Evolutionary conservation across 306 rosid genomes (phyloP), one percentile per base, ranked within the genome.

Genomic region (Sechiopsis laciniata): DNA sequence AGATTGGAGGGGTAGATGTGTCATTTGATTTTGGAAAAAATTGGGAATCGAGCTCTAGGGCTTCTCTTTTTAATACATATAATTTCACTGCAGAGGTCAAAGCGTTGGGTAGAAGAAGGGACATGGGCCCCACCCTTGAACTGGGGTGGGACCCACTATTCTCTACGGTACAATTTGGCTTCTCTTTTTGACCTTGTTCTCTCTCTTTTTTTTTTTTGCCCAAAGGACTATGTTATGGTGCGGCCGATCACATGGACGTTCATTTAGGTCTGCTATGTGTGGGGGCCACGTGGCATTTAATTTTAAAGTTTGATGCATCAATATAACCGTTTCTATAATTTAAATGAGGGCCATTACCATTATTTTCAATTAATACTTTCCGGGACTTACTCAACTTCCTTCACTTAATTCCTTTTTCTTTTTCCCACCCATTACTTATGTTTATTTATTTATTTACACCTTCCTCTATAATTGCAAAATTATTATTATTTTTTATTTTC

Each of bases 381-480:
- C n/a, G 11, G 17, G 66, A 26, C 66, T 60, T 60, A 16, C 66
- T 13, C 42, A 13, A 58, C 37, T 58, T 26, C 64, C 35, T 21
- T 53, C 63, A 20, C 63, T 21, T 22, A 58, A 21, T 20, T 56
- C n/a, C 22, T 42, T 46, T 46, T 46, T 46, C 4, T 11, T 45
- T 45, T 45, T 40, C 7, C 51, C n/a, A n/a, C n/a, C n/a, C n/a
- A n/a, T n/a, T n/a, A n/a, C n/a, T n/a, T n/a, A n/a, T 22, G 1
- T 59, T 65, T n/a, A 37, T 37, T 35, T 24, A 57, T 58, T 26
- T 7, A 7, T 62, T 62, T 62, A 3, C 71, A 17, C 50, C 71
- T 64, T 40, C 70, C 71, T 64, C 53, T 64, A 64, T 64, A 9
- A 64, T 64, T 66, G 72, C 53, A 4, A 42, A 65, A 65, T 40